These are phyloP conservation scores for Phaeodactylum tricornutum DNA, from an alignment of 108 stramenopile species.

Conservation along the genomic window DNA sequence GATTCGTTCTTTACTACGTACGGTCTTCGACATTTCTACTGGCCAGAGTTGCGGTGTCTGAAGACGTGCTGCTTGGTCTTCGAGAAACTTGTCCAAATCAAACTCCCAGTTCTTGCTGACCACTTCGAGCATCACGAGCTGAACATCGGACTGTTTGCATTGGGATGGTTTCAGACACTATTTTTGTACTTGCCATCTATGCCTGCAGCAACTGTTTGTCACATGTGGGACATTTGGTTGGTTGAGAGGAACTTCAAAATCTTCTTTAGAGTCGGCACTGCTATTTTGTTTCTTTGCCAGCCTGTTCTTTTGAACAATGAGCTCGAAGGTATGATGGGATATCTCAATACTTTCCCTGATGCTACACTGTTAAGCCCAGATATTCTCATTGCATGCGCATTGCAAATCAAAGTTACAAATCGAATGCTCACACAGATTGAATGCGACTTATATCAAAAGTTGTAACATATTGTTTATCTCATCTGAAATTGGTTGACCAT, in stretches of 20 bases:
- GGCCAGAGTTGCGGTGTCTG: constrained; percentile 79
- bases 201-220: constrained; percentile 81
- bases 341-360: constrained; percentile 86
- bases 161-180: constrained; percentile 88
- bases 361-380: constrained; percentile 78
- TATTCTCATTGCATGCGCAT: constrained; percentile 80
- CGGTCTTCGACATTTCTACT: constrained; percentile 80
- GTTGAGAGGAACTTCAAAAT: constrained; percentile 87
- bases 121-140: constrained; percentile 87
- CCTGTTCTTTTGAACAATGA: constrained; percentile 81
- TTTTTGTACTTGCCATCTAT: constrained; percentile 88
- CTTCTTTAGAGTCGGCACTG: constrained; percentile 82
- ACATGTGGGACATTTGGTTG: constrained; percentile 91
- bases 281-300: constrained; percentile 82
- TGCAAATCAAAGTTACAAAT: constrained; percentile 87
- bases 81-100: constrained; percentile 66
- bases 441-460: neutral
- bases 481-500: too few relatives aligned
- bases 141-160: constrained; percentile 81
- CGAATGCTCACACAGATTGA: constrained; percentile 72
- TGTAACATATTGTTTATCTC: too few relatives aligned
- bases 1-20: constrained; percentile 70
- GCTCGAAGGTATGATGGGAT: constrained; percentile 89
- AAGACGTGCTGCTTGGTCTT: constrained; percentile 82
- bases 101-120: constrained; percentile 81